Conservation (phyloP, 2,329 filamentous ascomycete genomes). For the Claviceps sp. region DNA sequence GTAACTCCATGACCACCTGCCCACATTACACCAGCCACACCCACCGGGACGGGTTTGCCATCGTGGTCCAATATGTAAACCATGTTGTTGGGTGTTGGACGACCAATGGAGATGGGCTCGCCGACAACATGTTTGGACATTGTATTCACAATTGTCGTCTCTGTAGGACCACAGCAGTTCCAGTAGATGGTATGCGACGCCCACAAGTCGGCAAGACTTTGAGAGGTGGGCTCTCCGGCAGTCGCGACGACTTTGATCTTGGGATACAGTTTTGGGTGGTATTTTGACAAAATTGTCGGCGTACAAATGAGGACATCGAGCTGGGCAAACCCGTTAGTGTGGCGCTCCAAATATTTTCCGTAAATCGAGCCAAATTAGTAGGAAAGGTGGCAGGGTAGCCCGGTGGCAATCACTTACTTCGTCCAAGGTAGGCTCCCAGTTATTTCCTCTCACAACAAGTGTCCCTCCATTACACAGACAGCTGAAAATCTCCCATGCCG, state of each 20-base stretch:
- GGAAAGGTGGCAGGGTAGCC: not conserved
- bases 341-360: not conserved
- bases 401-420: conserved; percentile 20
- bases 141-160: conserved; percentile 47
- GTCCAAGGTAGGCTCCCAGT: conserved; percentile 32
- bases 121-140: conserved; percentile 36
- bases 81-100: conserved; percentile 41
- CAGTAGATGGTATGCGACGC: conserved; percentile 33
- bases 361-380: not conserved
- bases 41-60: conserved; percentile 28
- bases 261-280: conserved; percentile 30
- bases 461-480: conserved; percentile 45
- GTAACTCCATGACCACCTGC: conserved; percentile 42
- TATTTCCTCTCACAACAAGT: conserved; percentile 35
- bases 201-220: conserved; percentile 42
- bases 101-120: conserved; percentile 36
- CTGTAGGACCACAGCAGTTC: conserved; percentile 48
- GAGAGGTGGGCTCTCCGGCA: conserved; percentile 39
- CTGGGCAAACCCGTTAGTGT: conserved; percentile 7
- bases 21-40: conserved; percentile 40
- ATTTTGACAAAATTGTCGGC: conserved; percentile 39
- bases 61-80: conserved; percentile 40
- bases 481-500: conserved; percentile 47
- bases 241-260: conserved; percentile 39
- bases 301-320: conserved; percentile 42